Base-by-base conservation (phyloP, 768 basidiomycete genomes). In the Lactarius hengduanensis region DNA sequence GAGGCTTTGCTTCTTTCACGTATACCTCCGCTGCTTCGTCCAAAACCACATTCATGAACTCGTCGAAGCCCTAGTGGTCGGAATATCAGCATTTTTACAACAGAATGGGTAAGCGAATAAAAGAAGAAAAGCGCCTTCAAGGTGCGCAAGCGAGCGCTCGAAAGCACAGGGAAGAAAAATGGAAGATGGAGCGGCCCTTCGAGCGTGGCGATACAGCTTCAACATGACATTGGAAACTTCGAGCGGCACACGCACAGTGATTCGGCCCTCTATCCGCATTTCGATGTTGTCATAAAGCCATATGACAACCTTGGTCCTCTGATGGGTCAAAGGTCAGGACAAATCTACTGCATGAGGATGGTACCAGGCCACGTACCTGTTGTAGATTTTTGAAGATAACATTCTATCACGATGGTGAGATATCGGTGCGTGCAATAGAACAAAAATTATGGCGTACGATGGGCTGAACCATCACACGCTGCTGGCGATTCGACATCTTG, bases 391-490 rank as follows among this genome's bases (percentile, higher is more conserved):
- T 96, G 84, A 97, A 97, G 78, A 97, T 97, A 69, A 96, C 91
- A 81, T 96, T 96, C 94, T 96, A 69, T 36, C 62, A 45, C 28
- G 53, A 41, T 57, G 59, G 50, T 66, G 43, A 11, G 41, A 71
- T 68, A 66, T 68, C 69, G 66, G 71, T 38, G 43, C n/a, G 9
- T 32, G 34, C 20, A 56, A 56, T 38, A 30, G 61, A 55, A 40
- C 13, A n/a, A 63, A 63, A 26, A 22, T 3, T 57, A 43, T 47
- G 5, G 81, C 92, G 73, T 78, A 96, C 96, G 88, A 97, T 97
- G 87, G 95, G 95, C 80, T 98, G 96, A 68, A 98, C 96, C 94
- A 98, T 94, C 84, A 98, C 96, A 76, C 94, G 91, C 76, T 94
- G 91, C 76, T 94, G 92, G 74, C 94, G 90, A 73, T 86, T 87